Evolutionary conservation across 495 filamentous ascomycete genomes (phyloP).

Genomic region (Durotheca rogersii): DNA sequence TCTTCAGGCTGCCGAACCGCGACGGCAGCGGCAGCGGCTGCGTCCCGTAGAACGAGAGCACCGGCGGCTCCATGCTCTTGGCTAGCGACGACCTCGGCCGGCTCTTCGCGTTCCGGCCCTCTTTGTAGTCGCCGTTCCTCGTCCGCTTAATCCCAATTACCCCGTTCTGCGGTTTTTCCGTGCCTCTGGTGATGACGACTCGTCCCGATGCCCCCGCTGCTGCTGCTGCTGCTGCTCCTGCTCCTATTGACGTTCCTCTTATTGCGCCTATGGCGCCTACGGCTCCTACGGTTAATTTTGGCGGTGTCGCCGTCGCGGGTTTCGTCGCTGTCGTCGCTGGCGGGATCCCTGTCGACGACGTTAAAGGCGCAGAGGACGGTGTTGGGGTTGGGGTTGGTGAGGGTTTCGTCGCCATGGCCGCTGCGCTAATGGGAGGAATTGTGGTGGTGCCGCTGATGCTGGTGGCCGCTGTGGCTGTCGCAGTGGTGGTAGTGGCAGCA

Average conservation of each 20-base stretch:
- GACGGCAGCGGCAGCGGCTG: conserved; percentile 71
- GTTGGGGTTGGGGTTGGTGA: conserved; percentile 9
- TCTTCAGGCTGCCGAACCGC: conserved; percentile 78
- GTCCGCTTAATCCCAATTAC: conserved; percentile 35
- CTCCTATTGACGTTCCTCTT: conserved; percentile 6
- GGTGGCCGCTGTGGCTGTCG: conserved; percentile 11
- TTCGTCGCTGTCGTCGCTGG: conserved; percentile 11
- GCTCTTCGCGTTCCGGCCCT: conserved; percentile 34
- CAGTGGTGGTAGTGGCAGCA: conserved; percentile 13
- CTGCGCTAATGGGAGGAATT: conserved; percentile 1
- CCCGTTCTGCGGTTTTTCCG: conserved; percentile 14
- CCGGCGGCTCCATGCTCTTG: conserved; percentile 69
- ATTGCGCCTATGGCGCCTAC: no score
- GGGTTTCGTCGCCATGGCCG: conserved; percentile 22
- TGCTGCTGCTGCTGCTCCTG: conserved; percentile 9
- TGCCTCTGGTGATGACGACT: conserved; percentile 6
- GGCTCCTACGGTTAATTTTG: no score
- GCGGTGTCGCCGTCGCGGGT: no score
- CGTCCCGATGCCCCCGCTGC: no score
- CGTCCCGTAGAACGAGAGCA: conserved; percentile 70
- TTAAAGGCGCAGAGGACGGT: conserved; percentile 7
- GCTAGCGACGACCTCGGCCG: conserved; percentile 30
- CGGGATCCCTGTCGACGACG: conserved; percentile 19
- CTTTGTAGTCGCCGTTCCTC: conserved; percentile 33
- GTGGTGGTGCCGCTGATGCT: no score